These are phyloP conservation scores for Chaetomium tenue DNA, from an alignment of 495 filamentous ascomycete species.

Conservation along the genomic window DNA sequence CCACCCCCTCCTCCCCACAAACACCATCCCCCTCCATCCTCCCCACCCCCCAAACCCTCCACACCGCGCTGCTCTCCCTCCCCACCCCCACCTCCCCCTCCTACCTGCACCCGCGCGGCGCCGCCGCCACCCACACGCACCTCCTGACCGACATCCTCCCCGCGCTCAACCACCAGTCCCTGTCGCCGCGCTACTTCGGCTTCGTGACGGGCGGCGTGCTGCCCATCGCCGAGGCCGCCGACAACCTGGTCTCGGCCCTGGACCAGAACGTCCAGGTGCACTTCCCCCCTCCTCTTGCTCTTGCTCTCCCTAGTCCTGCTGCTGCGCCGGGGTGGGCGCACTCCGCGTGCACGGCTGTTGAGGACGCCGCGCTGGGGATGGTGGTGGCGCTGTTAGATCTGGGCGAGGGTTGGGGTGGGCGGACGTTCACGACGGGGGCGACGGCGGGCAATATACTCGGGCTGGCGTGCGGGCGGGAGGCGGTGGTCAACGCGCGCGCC, in stretches of 20 bases:
- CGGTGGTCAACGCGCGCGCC: conserved; percentile 49
- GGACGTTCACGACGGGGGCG: conserved; percentile 85
- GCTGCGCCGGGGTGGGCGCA: conserved; percentile 33
- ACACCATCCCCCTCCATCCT: neutral
- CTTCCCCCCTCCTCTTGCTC: conserved; percentile 49
- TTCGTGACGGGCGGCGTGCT: conserved; percentile 83
- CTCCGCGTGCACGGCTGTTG: conserved; percentile 70
- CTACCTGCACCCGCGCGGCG: conserved; percentile 29
- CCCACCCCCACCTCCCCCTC: conserved; percentile 21
- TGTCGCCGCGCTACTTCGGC: conserved; percentile 70
- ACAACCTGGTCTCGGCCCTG: conserved; percentile 70
- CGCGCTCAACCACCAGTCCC: conserved; percentile 61
- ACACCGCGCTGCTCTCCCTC: conserved; percentile 31
- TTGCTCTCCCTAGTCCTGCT: no score
- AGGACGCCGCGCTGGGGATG: conserved; percentile 66
- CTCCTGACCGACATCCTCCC: conserved; percentile 63
- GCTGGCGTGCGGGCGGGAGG: conserved; percentile 73
- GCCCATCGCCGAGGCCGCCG: conserved; percentile 79
- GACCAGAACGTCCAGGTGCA: conserved; percentile 90
- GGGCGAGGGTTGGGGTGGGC: conserved; percentile 35
- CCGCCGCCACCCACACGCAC: conserved; percentile 36
- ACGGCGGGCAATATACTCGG: conserved; percentile 84
- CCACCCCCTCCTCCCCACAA: neutral
- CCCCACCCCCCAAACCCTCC: conserved; percentile 20
- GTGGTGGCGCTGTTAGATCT: conserved; percentile 66